Base-by-base conservation (phyloP, 148 eudicot species). In the Silene conica region DNA sequence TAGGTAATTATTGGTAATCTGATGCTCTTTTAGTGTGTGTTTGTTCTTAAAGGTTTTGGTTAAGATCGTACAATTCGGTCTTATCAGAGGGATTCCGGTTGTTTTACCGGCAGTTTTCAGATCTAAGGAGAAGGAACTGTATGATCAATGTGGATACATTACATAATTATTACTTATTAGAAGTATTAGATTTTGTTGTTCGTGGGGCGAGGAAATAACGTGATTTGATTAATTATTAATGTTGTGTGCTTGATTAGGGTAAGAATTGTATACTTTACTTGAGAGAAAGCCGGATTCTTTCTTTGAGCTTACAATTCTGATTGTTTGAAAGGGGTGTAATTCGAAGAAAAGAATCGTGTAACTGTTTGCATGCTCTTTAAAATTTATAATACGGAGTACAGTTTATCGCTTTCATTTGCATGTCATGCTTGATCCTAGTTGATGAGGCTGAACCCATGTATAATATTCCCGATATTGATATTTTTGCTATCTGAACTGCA, bases 261-360 rank as follows among this genome's bases (percentile, higher is more conserved):
- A 54, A 22, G 21, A 23, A 23, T 15, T 20, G 28, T 43, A 62
- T 38, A 50, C 74, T 62, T 76, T 25, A 31, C 21, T 70, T 63
- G 38, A 5, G 22, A 63, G 63, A 63, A 21, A 63, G 54, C 23
- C 54, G 20, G 70, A 71, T 63, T 77, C 70, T 54, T 63, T 52
- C 23, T 61, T 21, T 28, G 63, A 38, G 59, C 1, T 31, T 31
- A 63, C 10, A 63, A 28, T 28, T 20, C 6, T 55, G 61, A 28
- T 3, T 18, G 48, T 66, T 7, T 74, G 38, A 14, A 59, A 61
- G 48, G 19, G 21, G 3, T 21, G 31, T 55, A 31, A 22, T 61
- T 59, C 28, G 69, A 76, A 76, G 79, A 46, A 76, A 76, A 76
- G 79, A 69, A 76, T 76, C 79, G 46, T 18, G 19, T 12, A 14